These are phyloP conservation scores for Tolypocladium ophioglossoides DNA, from an alignment of 2,329 filamentous ascomycete species.

Conservation along the genomic window DNA sequence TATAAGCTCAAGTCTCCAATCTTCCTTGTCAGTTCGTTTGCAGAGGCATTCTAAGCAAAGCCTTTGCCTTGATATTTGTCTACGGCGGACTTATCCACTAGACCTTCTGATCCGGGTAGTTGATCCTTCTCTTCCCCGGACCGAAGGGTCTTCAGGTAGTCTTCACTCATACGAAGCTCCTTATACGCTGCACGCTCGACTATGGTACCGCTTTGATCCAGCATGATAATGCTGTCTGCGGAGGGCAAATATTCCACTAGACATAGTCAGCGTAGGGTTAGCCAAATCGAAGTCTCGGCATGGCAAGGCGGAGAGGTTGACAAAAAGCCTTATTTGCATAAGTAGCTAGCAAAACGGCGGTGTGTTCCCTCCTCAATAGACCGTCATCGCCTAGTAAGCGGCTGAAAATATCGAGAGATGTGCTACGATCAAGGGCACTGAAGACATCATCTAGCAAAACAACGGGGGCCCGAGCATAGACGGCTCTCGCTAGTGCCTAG, in stretches of 20 bases:
- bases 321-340: neutral
- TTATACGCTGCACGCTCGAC: neutral
- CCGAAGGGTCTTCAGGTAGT: too few relatives aligned
- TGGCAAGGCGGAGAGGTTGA: neutral
- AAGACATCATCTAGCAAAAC: constrained; percentile 3
- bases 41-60: neutral
- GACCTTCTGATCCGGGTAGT: too few relatives aligned
- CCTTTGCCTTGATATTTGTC: neutral
- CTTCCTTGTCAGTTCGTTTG: neutral
- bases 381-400: constrained; percentile 2
- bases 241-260: neutral
- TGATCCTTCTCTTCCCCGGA: too few relatives aligned
- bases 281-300: neutral
- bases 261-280: neutral
- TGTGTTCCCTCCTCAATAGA: neutral
- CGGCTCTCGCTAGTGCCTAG: constrained; percentile 3
- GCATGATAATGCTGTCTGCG: neutral
- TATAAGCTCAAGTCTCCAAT: constrained; percentile 2
- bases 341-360: constrained; percentile 3
- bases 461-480: neutral
- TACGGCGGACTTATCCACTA: too few relatives aligned
- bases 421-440: constrained; percentile 2
- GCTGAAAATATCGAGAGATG: neutral
- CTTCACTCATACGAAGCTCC: too few relatives aligned
- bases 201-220: neutral